Percentiles rank a stretch among this genome's conserved stretches.
These are phyloP conservation scores for Fusarium ambrosium DNA, from an alignment of 2,329 filamentous ascomycete species.

Conservation along the genomic window DNA sequence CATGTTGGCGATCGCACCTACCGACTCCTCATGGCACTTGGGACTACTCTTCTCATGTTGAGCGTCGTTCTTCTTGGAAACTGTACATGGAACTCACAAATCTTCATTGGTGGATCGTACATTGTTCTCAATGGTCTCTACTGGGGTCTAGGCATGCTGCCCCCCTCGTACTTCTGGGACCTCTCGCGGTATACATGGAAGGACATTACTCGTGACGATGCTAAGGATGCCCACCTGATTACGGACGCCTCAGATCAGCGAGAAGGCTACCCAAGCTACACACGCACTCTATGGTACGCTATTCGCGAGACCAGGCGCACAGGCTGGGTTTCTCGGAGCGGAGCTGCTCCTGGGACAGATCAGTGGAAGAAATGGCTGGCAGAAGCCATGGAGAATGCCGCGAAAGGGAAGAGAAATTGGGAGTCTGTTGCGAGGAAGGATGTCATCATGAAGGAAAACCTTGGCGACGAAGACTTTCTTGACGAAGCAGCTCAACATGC, in stretches of 20 bases:
- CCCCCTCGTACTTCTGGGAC: constrained; percentile 68
- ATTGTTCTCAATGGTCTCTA: constrained; percentile 72
- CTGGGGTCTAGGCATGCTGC: constrained; percentile 67
- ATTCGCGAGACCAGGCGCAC: constrained; percentile 66
- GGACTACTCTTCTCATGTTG: constrained; percentile 72
- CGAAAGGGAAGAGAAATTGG: constrained; percentile 54
- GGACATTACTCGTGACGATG: constrained; percentile 58
- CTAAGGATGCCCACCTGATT: constrained; percentile 51
- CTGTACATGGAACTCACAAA: constrained; percentile 71
- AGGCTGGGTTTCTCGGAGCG: constrained; percentile 66
- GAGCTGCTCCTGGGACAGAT: constrained; percentile 64
- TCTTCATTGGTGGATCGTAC: constrained; percentile 69
- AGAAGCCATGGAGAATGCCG: constrained; percentile 60
- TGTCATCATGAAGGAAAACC: constrained; percentile 58
- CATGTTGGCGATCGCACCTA: constrained; percentile 62
- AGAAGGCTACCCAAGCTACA: constrained; percentile 64
- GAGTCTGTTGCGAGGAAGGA: constrained; percentile 64
- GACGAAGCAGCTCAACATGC: constrained; percentile 50
- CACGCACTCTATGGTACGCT: constrained; percentile 70
- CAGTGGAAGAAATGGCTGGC: constrained; percentile 68
- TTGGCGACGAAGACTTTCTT: constrained; percentile 26
- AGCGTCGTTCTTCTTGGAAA: constrained; percentile 73
- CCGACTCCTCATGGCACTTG: constrained; percentile 67
- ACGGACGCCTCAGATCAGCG: constrained; percentile 49
- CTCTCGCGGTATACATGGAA: constrained; percentile 63